Evolutionary conservation across 2,329 filamentous ascomycete genomes (phyloP).

Genomic region (Fusarium transvaalense): DNA sequence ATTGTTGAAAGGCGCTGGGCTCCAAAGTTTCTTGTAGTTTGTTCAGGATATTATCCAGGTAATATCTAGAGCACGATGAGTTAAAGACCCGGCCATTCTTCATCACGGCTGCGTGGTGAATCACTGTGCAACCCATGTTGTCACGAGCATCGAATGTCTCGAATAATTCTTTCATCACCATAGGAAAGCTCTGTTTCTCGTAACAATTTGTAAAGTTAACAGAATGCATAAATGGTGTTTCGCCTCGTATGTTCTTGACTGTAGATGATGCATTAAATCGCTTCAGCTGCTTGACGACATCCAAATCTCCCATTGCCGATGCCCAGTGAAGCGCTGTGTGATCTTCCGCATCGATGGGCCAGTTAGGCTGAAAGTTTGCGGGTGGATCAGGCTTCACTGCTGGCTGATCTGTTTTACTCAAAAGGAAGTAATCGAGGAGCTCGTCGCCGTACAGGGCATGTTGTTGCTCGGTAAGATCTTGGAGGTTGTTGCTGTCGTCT

Average conservation of each 20-base stretch:
- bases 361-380: constrained; percentile 86
- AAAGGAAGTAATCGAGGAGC: constrained; percentile 94
- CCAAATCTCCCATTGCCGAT: constrained; percentile 94
- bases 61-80: constrained; percentile 90
- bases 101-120: constrained; percentile 93
- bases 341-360: constrained; percentile 91
- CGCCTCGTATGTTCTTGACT: constrained; percentile 77
- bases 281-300: constrained; percentile 89
- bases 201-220: constrained; percentile 98
- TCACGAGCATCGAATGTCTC: constrained; percentile 85
- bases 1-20: constrained; percentile 78
- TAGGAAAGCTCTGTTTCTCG: constrained; percentile 91
- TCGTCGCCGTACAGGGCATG: constrained; percentile 94
- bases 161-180: constrained; percentile 84
- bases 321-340: constrained; percentile 98
- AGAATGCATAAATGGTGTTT: constrained; percentile 94
- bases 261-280: constrained; percentile 81
- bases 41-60: constrained; percentile 90
- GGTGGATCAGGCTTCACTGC: constrained; percentile 83
- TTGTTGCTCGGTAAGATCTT: constrained; percentile 80
- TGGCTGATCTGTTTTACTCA: constrained; percentile 81
- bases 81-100: constrained; percentile 85
- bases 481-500: constrained; percentile 64
- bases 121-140: constrained; percentile 84
- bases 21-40: constrained; percentile 84